phyloP scores from a whole-genome alignment of 768 basidiomycete species.

The Tylopilus vinaceipallidus region DNA sequence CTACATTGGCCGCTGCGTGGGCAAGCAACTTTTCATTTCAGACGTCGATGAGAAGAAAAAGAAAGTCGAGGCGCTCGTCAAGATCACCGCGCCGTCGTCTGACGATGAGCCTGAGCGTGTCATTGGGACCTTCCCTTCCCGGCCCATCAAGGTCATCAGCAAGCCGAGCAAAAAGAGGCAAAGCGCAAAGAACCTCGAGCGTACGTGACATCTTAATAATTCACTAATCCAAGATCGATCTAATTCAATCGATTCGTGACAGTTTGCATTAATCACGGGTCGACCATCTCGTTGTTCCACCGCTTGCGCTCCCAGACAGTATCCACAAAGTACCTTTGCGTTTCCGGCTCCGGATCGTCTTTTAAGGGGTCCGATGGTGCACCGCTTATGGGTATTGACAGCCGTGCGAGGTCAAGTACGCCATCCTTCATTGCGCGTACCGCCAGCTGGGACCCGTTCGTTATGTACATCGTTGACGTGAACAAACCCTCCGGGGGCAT shows the following conservation, averaged over 20 bases:
- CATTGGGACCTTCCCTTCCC: slow-evolving; percentile 87
- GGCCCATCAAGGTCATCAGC: slow-evolving; percentile 97
- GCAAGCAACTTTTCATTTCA: slow-evolving; percentile 93
- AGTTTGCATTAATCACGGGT: slow-evolving; percentile 96
- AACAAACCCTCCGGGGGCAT: slow-evolving; percentile 77
- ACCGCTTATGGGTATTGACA: slow-evolving; percentile 78
- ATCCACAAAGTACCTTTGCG: slow-evolving; percentile 93
- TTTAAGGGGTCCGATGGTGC: slow-evolving; percentile 94
- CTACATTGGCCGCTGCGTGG: slow-evolving; percentile 89
- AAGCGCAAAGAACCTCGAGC: slow-evolving; percentile 88
- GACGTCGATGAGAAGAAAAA: slow-evolving; percentile 95
- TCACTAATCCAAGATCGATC: slow-evolving; percentile 10
- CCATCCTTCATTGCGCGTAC: slow-evolving; percentile 90
- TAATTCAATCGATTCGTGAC: slow-evolving; percentile 13
- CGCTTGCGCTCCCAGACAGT: slow-evolving; percentile 94
- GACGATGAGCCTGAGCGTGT: slow-evolving; percentile 81
- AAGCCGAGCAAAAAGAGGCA: slow-evolving; percentile 98
- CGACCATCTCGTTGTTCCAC: slow-evolving; percentile 93
- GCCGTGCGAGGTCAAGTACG: slow-evolving; percentile 63
- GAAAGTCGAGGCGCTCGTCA: slow-evolving; percentile 91
- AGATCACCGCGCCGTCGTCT: slow-evolving; percentile 75
- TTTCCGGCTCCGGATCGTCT: slow-evolving; percentile 88
- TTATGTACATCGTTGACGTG: slow-evolving; percentile 97
- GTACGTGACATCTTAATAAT: slow-evolving; percentile 48
- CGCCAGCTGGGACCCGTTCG: slow-evolving; percentile 91